Percentiles rank a stretch among this genome's conserved stretches.
Conservation (phyloP, 2,329 filamentous ascomycete species). For the Colletotrichum ledebouriae region DNA sequence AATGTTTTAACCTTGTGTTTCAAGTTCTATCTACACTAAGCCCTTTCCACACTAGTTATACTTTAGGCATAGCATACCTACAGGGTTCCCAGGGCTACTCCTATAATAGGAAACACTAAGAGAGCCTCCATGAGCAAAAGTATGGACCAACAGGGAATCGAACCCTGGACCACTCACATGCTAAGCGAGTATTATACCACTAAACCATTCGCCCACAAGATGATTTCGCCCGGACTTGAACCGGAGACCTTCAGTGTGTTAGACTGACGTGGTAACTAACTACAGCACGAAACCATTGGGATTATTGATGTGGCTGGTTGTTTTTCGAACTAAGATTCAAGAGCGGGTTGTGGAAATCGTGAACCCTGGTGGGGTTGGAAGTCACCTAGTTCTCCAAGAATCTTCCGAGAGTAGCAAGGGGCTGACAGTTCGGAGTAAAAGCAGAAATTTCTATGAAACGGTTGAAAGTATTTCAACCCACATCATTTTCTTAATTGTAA, state of each 20-base stretch:
- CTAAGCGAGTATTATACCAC: conserved; percentile 42
- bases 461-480: no score
- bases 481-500: no score
- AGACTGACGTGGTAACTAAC: conserved; percentile 65
- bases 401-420: no score
- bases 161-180: conserved; percentile 42
- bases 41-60: no score
- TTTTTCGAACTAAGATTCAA: neutral
- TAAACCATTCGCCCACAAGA: conserved; percentile 36
- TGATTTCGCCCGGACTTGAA: conserved; percentile 42
- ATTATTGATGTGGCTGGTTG: neutral
- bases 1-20: neutral
- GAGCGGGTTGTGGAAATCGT: neutral
- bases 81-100: no score
- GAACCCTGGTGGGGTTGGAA: conserved; percentile 8
- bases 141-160: conserved; percentile 39
- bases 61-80: no score
- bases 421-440: no score
- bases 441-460: no score
- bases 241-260: conserved; percentile 50
- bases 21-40: no score
- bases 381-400: no score
- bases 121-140: neutral
- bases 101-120: neutral
- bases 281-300: conserved; percentile 47